Evolutionary conservation across 2,329 filamentous ascomycete species (phyloP), one percentile per base, ranked within the genome.

Genomic region (Fusarium nodosum): DNA sequence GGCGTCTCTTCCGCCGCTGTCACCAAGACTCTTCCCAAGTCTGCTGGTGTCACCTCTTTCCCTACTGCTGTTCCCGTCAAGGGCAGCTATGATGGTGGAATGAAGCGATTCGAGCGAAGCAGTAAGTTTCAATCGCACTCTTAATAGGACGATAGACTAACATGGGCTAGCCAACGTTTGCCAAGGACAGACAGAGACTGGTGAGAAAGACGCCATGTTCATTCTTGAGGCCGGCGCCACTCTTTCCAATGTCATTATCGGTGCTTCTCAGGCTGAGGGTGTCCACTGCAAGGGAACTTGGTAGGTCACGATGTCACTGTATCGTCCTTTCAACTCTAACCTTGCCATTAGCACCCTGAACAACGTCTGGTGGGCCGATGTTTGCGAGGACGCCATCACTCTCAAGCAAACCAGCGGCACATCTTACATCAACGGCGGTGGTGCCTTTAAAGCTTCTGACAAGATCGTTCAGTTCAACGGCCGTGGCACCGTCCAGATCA

Each of bases 221-320:
- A 79, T 84, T 64, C 78, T 87, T 54, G 79, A 82, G 74, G 77
- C 81, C 52, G 85, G 85, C 31, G 85, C 81, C 31, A 84, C 80
- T 28, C 76, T 87, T 30, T 82, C 80, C 67, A 86, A 86, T 71
- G 84, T 84, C 73, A 85, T 87, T 72, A 86, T 86, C 54, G 84
- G 85, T 24, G 79, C 79, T n/a, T 80, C 83, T 60, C 79, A 85
- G 64, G 79, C 81, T 36, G 85, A 85, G 75, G 84, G 81, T 55
- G 81, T 86, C 33, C 84, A 87, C 77, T 86, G 84, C 76, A 74
- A 80, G 54, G 83, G 82, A 34, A 76, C 80, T 16, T 85, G 84
- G 66, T 68, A 53, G 44, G 41, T 41, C 18, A 2, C 4, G 20
- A 3, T 7, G 7, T 9, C 4, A 16, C 15, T 22, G 11, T 24